Base-by-base conservation (phyloP, 352 stramenopile species). In the Globisporangium takayamanum region DNA sequence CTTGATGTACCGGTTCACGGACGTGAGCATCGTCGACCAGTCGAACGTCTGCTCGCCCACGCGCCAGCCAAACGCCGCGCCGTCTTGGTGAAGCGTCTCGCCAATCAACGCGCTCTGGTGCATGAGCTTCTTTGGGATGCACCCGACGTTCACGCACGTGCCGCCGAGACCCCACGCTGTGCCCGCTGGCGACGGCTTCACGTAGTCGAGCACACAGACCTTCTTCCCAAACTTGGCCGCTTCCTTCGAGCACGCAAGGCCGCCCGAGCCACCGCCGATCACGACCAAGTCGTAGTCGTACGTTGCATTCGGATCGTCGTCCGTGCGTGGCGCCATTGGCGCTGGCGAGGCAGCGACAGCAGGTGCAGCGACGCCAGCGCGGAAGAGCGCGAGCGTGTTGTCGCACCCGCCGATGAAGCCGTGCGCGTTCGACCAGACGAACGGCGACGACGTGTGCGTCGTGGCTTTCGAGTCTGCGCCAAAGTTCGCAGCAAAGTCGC, bases 71-170 rank as follows among this genome's bases (percentile, higher is more conserved):
- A 97, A 98, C 44, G 76, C 74, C 20, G 76, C 72, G 15, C 73
- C 67, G 70, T 98, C 96, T 50, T 88, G 78, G 58, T 92, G 76
- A 46, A 97, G 74, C 11, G 78, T 59, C 61, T 98, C 92, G 52
- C 91, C 86, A 3, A 98, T 77, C 36, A 98, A 60, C 41, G 94
- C 87, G 61, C 94, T 97, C 67, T 97, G 89, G 68, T 99, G 97
- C 90, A 99, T 99, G 15, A 99, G 78, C 72, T 99, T 99, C 78
- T 99, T 99, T 28, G 97, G 97, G 66, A 99, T 99, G 64, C 97
- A 99, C 18, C 97, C 97, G 5, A 99, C 97, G 71, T 99, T 99
- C 57, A 99, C 97, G 63, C 97, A 99, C 30, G 97, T 99, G 50
- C 97, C 97, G 41, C 93, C 93, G 36, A 98, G 81, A 16, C 93